phyloP scores from a whole-genome alignment of 1,284 basidiomycete species.

The Vanrija sp. region DNA sequence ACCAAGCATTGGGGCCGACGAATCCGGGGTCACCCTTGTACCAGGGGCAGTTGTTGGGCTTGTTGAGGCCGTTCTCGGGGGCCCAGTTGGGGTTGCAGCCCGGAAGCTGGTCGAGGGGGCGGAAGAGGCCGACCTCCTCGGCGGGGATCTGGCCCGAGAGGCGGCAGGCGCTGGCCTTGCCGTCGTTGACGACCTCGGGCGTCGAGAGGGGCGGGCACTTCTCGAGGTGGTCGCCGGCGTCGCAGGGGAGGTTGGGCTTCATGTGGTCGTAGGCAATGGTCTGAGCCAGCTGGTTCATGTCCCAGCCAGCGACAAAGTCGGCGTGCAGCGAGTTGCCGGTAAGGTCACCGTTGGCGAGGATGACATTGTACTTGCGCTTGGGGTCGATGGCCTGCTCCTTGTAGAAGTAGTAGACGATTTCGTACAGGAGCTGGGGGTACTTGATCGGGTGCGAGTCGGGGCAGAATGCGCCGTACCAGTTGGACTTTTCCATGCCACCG shows the following conservation, averaged over 20 bases:
- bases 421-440: slow-evolving; percentile 46
- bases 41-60: neutral
- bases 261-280: slow-evolving; percentile 37
- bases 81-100: slow-evolving; percentile 14
- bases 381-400: neutral
- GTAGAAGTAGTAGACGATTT: slow-evolving; percentile 32
- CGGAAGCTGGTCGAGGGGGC: slow-evolving; percentile 12
- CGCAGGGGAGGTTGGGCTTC: neutral
- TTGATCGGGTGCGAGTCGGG: slow-evolving; percentile 40
- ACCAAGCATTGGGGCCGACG: slow-evolving; percentile 21
- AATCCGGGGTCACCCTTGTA: slow-evolving; percentile 9
- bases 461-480: slow-evolving; percentile 23
- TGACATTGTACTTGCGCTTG: slow-evolving; percentile 1
- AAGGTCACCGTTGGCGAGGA: slow-evolving; percentile 44
- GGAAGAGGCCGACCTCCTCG: slow-evolving; percentile 21
- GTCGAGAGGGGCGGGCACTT: neutral
- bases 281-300: slow-evolving; percentile 38
- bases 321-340: slow-evolving; percentile 48
- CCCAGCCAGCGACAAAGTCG: slow-evolving; percentile 49
- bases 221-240: neutral
- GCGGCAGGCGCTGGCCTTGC: slow-evolving; percentile 1
- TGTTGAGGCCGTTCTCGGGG: neutral
- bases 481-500: neutral
- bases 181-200: neutral
- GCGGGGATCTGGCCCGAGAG: slow-evolving; percentile 11